phyloP scores from a whole-genome alignment of 2,329 filamentous ascomycete genomes.

The Sporothrix pseudoabietina region DNA sequence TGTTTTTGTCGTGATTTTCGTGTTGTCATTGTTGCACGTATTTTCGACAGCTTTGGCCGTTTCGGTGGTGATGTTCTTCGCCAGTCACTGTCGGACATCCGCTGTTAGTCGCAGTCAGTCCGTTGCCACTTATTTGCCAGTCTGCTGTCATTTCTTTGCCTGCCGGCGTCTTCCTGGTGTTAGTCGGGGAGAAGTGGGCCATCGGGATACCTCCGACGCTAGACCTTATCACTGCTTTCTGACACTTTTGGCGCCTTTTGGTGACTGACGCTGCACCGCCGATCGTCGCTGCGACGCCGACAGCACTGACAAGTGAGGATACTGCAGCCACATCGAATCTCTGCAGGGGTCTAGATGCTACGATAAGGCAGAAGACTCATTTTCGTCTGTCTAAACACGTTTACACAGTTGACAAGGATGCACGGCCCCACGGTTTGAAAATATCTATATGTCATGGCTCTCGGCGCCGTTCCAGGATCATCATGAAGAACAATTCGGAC shows the following conservation, averaged over 20 bases:
- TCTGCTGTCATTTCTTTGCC: neutral
- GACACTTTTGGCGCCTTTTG: neutral
- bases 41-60: neutral
- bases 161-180: neutral
- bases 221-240: neutral
- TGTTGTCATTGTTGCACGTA: neutral
- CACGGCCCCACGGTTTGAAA: neutral
- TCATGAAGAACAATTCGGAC: neutral
- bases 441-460: slow-evolving; percentile 23
- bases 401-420: neutral
- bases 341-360: neutral
- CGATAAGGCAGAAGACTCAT: neutral
- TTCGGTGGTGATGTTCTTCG: neutral
- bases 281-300: slow-evolving; percentile 22
- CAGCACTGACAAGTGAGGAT: neutral
- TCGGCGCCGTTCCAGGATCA: slow-evolving; percentile 6
- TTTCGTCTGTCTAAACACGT: neutral
- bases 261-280: neutral
- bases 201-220: slow-evolving; percentile 12
- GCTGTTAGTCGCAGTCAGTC: neutral
- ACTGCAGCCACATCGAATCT: neutral
- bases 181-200: neutral
- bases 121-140: too few species aligned
- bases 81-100: neutral
- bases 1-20: neutral